phyloP scores from a whole-genome alignment of 2,329 filamentous ascomycete genomes.

The Aspergillus pseudotamarii region DNA sequence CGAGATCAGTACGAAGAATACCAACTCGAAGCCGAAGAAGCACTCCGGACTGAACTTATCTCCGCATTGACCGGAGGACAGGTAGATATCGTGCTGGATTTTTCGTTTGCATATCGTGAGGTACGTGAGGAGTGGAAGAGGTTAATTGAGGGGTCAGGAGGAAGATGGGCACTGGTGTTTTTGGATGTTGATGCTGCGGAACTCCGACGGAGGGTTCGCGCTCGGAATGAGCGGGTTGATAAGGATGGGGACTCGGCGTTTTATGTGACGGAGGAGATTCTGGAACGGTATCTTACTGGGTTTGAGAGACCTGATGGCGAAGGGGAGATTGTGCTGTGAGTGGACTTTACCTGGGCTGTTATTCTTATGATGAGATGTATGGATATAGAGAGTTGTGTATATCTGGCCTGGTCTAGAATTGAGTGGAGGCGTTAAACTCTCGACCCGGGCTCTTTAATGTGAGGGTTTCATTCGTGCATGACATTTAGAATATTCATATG shows the following conservation, averaged over 20 bases:
- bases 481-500: no score
- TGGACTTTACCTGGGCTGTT: background rate
- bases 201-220: background rate
- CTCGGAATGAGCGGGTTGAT: background rate
- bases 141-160: background rate
- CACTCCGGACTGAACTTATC: background rate
- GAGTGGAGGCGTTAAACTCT: no score
- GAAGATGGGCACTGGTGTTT: background rate
- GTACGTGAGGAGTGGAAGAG: background rate
- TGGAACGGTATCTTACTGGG: background rate
- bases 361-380: background rate
- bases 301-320: background rate
- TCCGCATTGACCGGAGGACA: background rate
- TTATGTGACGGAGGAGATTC: background rate
- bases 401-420: no score
- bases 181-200: background rate
- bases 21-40: background rate
- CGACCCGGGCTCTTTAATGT: background rate
- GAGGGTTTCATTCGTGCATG: no score
- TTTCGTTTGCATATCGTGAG: background rate
- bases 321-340: background rate
- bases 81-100: background rate
- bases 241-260: background rate
- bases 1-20: background rate
- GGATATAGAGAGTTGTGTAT: background rate